Evolutionary conservation across 257 asterid genomes (phyloP).

Genomic region (Solanum dulcamara): DNA sequence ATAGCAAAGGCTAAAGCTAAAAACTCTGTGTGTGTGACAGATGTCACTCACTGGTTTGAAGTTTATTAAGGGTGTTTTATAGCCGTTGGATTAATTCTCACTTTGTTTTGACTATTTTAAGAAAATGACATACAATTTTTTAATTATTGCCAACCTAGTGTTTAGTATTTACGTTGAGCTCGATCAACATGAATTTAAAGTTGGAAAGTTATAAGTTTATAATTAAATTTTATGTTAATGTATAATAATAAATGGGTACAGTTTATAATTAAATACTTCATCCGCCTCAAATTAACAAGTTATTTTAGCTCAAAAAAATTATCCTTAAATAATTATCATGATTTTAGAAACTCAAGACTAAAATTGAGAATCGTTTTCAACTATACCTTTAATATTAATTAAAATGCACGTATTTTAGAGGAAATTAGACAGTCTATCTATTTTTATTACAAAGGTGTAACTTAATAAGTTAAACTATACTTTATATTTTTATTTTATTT

Average conservation of each 20-base stretch:
- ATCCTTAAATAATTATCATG: not conserved
- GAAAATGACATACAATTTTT: not conserved
- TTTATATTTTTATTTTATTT: not conserved
- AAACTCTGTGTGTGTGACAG: not conserved
- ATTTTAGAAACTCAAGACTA: not conserved
- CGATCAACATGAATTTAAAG: not conserved
- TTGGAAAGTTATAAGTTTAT: not conserved
- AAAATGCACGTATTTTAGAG: not conserved
- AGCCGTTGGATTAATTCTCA: not conserved
- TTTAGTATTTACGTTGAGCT: no score
- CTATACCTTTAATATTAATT: not conserved
- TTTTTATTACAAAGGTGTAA: not conserved
- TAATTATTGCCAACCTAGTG: no score
- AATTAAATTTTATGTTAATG: not conserved
- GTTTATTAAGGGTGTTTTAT: not conserved
- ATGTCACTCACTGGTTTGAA: not conserved
- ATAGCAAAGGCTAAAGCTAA: not conserved
- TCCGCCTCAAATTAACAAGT: not conserved
- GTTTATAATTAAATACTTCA: not conserved
- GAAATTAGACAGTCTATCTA: not conserved
- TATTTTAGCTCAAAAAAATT: not conserved
- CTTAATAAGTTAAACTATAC: not conserved
- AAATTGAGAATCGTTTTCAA: not conserved
- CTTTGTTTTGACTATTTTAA: not conserved
- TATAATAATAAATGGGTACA: not conserved